A percentile compares a stretch with the other conserved stretches of the same genome.
Conservation (phyloP, 768 basidiomycete species). For the Calocybe cyanea region DNA sequence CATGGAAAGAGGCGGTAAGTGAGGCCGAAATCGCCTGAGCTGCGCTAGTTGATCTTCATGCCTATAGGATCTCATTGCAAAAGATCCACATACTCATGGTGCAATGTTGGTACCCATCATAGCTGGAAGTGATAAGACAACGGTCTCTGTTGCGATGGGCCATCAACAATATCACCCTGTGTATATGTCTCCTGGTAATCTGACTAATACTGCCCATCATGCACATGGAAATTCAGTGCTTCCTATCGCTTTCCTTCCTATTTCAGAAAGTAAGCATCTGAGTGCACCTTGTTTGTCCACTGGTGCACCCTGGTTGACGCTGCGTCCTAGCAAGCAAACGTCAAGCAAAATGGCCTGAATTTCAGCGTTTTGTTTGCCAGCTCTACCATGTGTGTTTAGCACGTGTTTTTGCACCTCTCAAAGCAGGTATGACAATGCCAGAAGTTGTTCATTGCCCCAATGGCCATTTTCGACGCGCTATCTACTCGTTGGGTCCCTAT, state of each 20-base stretch:
- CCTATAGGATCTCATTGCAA: conserved; percentile 24
- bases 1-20: conserved; percentile 29
- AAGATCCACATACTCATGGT: conserved; percentile 23
- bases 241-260: conserved; percentile 8
- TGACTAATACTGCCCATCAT: conserved; percentile 26
- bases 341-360: conserved; percentile 13
- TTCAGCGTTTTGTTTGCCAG: conserved; percentile 16
- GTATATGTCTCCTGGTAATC: conserved; percentile 23
- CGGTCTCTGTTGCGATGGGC: conserved; percentile 35
- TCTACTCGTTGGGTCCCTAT: no score
- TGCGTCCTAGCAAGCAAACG: conserved; percentile 13
- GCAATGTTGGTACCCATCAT: conserved; percentile 28
- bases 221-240: conserved; percentile 27
- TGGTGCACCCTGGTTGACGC: neutral
- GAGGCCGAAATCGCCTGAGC: no score
- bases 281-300: neutral
- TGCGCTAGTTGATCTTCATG: conserved; percentile 11
- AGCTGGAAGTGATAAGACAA: conserved; percentile 38
- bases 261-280: conserved; percentile 5
- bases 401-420: no score
- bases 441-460: conserved; percentile 26
- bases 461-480: conserved; percentile 26
- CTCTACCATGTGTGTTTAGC: conserved; percentile 21
- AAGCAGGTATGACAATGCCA: conserved; percentile 21
- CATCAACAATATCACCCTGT: no score